Evolutionary conservation across 768 basidiomycete species (phyloP).

Genomic region (Podaxis sp.): DNA sequence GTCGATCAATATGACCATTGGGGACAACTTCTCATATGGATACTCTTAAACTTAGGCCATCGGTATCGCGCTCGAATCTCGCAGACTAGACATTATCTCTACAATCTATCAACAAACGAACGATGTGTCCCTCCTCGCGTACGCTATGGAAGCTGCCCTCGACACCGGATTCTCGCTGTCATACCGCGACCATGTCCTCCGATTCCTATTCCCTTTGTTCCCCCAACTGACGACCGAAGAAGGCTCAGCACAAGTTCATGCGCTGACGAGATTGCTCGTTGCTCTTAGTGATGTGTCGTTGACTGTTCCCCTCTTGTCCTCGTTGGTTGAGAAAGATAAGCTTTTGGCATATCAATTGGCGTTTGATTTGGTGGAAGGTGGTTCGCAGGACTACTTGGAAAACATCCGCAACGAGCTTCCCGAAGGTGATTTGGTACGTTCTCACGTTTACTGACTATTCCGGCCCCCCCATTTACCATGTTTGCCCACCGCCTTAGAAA

Average conservation of each 20-base stretch:
- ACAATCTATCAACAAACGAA: constrained; percentile 69
- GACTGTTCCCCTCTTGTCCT: constrained; percentile 69
- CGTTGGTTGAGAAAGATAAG: constrained; percentile 67
- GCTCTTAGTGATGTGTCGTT: constrained; percentile 82
- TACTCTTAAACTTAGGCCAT: constrained; percentile 58
- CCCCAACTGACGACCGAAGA: constrained; percentile 68
- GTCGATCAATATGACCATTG: constrained; percentile 1
- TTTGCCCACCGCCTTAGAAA: constrained; percentile 35
- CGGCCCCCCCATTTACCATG: constrained; percentile 8
- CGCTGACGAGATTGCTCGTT: constrained; percentile 86
- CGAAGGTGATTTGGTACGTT: constrained; percentile 59
- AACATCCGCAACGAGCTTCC: constrained; percentile 68
- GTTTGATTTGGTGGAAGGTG: constrained; percentile 94
- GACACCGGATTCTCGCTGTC: constrained; percentile 86
- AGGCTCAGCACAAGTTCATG: constrained; percentile 72
- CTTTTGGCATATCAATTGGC: constrained; percentile 92
- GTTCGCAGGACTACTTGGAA: constrained; percentile 89
- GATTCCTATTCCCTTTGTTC: constrained; percentile 84
- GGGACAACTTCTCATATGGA: constrained; percentile 14
- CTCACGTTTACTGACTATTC: neutral
- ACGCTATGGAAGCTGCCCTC: constrained; percentile 89
- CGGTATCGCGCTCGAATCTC: constrained; percentile 92
- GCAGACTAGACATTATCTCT: constrained; percentile 82
- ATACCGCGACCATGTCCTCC: constrained; percentile 80
- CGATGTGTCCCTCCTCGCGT: constrained; percentile 80